Evolutionary conservation across 768 basidiomycete species (phyloP).

Genomic region (Suillus decipiens): DNA sequence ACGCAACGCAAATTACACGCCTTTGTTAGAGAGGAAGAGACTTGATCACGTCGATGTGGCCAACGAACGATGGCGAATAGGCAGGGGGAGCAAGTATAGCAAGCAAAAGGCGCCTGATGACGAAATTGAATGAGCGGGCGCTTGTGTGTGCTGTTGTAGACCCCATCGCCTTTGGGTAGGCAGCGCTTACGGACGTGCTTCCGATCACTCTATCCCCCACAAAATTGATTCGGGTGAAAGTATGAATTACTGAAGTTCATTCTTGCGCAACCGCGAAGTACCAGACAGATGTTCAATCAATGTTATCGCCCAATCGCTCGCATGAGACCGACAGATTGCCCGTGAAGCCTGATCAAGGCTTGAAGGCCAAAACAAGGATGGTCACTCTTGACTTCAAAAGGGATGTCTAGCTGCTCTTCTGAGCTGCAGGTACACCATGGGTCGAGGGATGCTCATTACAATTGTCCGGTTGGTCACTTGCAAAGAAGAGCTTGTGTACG

Average conservation of each 20-base stretch:
- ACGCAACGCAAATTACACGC: neutral
- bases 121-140: neutral
- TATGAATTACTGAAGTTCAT: neutral
- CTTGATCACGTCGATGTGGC: conserved; percentile 2
- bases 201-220: neutral
- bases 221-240: neutral
- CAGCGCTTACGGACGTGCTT: neutral
- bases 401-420: neutral
- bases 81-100: neutral
- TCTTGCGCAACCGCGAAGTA: neutral
- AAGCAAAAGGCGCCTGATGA: neutral
- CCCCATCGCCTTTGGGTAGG: neutral
- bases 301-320: neutral
- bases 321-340: too few relatives aligned
- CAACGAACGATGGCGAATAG: neutral
- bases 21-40: neutral
- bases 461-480: too few relatives aligned
- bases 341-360: neutral
- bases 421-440: neutral
- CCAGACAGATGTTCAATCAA: neutral
- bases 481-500: too few relatives aligned
- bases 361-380: neutral
- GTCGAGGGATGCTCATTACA: too few relatives aligned
- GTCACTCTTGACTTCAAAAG: neutral
- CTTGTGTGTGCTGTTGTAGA: neutral